phyloP scores from a whole-genome alignment of 2,329 filamentous ascomycete species.

The Hypoxylon sp. region DNA sequence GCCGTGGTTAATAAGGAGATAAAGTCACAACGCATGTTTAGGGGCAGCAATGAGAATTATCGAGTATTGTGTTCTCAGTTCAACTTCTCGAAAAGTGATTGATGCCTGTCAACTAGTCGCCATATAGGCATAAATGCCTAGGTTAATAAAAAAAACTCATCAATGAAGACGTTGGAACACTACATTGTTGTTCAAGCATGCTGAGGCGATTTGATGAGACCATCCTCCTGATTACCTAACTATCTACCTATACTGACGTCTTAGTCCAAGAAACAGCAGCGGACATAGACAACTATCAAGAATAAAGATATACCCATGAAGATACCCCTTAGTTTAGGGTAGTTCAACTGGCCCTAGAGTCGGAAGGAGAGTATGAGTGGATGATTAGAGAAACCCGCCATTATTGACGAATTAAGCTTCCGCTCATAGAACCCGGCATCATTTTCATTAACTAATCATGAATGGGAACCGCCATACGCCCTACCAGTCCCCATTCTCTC shows the following conservation, averaged over 20 bases:
- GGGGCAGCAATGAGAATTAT: background rate
- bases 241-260: background rate
- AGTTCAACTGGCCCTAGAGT: background rate
- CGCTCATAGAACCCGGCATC: too few relatives aligned
- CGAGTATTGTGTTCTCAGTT: background rate
- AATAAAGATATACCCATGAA: background rate
- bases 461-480: too few relatives aligned
- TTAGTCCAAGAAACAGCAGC: background rate
- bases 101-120: background rate
- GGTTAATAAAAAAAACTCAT: background rate
- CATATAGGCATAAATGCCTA: background rate
- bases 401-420: too few relatives aligned
- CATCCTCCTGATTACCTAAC: background rate
- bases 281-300: background rate
- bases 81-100: background rate
- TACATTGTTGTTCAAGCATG: background rate
- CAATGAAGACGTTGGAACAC: background rate
- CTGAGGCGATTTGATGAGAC: background rate
- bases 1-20: background rate
- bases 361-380: too few relatives aligned
- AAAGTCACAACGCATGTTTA: slow-evolving; percentile 11
- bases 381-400: too few relatives aligned
- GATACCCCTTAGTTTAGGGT: background rate
- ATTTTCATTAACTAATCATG: too few relatives aligned
- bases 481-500: too few relatives aligned